Evolutionary conservation across 2,329 filamentous ascomycete species (phyloP).

Genomic region (Biscogniauxia marginata): DNA sequence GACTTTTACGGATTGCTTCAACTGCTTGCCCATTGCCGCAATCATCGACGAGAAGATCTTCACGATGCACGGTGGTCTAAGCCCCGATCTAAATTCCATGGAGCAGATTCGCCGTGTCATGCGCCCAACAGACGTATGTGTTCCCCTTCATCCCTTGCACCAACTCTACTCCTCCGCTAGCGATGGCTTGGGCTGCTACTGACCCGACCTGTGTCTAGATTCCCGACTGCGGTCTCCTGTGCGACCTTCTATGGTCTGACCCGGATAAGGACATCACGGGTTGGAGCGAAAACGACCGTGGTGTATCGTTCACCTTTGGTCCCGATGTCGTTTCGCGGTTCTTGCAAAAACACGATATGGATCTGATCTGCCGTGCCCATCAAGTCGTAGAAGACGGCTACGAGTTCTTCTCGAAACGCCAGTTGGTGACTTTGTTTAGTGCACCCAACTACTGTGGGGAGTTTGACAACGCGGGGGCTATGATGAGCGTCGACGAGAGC

Average conservation of each 20-base stretch:
- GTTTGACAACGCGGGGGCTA: slow-evolving; percentile 98
- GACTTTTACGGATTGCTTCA: slow-evolving; percentile 95
- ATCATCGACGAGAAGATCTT: slow-evolving; percentile 99
- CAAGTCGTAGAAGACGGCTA: slow-evolving; percentile 99
- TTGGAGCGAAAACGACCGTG: slow-evolving; percentile 98
- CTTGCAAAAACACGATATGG: slow-evolving; percentile 99
- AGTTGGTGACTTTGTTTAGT: slow-evolving; percentile 95
- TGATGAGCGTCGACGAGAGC: slow-evolving; percentile 99
- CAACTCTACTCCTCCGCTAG: slow-evolving; percentile 20
- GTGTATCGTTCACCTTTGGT: slow-evolving; percentile 97
- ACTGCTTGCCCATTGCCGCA: slow-evolving; percentile 90
- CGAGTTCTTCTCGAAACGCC: slow-evolving; percentile 98
- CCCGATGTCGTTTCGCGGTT: slow-evolving; percentile 97
- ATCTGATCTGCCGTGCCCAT: slow-evolving; percentile 96
- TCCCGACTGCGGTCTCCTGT: slow-evolving; percentile 94
- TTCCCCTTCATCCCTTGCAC: not conserved
- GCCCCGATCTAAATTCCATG: slow-evolving; percentile 98
- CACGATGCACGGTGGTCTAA: slow-evolving; percentile 98
- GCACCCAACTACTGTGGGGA: slow-evolving; percentile 99
- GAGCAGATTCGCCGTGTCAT: slow-evolving; percentile 99
- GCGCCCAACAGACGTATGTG: slow-evolving; percentile 94
- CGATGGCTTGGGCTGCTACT: slow-evolving; percentile 33
- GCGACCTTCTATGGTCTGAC: slow-evolving; percentile 97
- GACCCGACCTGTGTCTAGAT: slow-evolving; percentile 59
- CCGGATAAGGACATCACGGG: slow-evolving; percentile 99